These are phyloP conservation scores for Murraya koenigii DNA, from an alignment of 345 rosid genomes.

Conservation along the genomic window DNA sequence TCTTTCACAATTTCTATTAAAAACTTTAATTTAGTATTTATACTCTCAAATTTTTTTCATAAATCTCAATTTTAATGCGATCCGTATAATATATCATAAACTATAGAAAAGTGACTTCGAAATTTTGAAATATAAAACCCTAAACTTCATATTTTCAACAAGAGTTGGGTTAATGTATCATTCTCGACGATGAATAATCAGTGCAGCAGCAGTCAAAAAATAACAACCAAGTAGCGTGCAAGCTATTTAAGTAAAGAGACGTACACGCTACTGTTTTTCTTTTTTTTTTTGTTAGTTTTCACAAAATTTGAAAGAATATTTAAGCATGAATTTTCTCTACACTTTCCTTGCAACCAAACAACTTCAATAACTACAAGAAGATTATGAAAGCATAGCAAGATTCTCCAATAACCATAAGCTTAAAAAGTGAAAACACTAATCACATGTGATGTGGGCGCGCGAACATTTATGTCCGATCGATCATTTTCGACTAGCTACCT, in stretches of 20 bases:
- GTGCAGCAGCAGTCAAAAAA: neutral
- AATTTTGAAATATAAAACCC: too few species aligned
- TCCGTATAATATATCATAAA: too few species aligned
- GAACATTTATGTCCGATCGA: neutral
- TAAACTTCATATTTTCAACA: too few species aligned
- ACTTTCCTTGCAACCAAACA: neutral
- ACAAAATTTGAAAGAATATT: neutral
- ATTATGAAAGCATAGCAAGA: neutral
- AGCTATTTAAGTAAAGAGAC: neutral
- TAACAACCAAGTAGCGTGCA: neutral
- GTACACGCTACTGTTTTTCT: neutral
- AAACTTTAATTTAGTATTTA: too few species aligned
- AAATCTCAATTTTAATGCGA: too few species aligned
- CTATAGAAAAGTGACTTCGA: too few species aligned
- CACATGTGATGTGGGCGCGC: neutral
- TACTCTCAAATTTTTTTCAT: too few species aligned
- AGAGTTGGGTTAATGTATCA: too few species aligned
- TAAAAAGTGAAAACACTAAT: neutral
- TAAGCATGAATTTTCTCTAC: accelerated
- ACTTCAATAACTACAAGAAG: too few species aligned
- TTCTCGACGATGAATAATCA: neutral
- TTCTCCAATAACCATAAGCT: neutral
- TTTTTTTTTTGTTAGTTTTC: too few species aligned
- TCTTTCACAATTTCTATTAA: too few species aligned
- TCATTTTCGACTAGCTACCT: neutral